A percentile compares a stretch with the other conserved stretches of the same genome.
phyloP scores from a whole-genome alignment of 768 basidiomycete species.

The Mycena amicta region DNA sequence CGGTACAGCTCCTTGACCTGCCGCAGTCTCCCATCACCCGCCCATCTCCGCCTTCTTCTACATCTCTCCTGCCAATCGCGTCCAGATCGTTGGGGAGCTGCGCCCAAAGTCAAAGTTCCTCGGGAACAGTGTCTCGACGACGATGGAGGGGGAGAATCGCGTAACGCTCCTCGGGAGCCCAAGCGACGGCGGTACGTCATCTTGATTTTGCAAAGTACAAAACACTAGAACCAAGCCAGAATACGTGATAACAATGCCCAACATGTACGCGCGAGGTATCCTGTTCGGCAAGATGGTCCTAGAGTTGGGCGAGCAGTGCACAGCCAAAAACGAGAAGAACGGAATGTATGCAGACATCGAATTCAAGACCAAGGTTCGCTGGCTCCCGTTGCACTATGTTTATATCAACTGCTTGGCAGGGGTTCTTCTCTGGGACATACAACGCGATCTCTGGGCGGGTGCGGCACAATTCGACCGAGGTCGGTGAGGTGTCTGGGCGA shows the following conservation, averaged over 20 bases:
- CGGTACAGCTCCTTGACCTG: slow-evolving; percentile 5
- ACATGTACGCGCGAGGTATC: slow-evolving; percentile 92
- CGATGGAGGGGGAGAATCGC: slow-evolving; percentile 95
- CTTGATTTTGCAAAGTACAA: too few relatives aligned
- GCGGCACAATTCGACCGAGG: slow-evolving; percentile 59
- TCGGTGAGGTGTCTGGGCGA: slow-evolving; percentile 86
- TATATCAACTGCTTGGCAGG: too few relatives aligned
- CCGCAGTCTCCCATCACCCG: slow-evolving; percentile 90
- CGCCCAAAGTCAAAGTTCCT: slow-evolving; percentile 95
- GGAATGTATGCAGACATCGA: slow-evolving; percentile 81
- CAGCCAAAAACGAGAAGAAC: slow-evolving; percentile 79
- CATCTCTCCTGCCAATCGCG: slow-evolving; percentile 85
- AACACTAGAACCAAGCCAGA: too few relatives aligned
- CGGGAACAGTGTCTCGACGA: slow-evolving; percentile 94
- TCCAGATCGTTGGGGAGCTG: slow-evolving; percentile 89
- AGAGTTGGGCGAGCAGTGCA: slow-evolving; percentile 90
- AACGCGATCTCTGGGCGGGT: slow-evolving; percentile 86
- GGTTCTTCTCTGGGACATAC: slow-evolving; percentile 97
- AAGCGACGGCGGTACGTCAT: slow-evolving; percentile 78
- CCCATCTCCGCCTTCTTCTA: slow-evolving; percentile 97
- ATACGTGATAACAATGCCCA: slow-evolving; percentile 94
- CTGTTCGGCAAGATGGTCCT: slow-evolving; percentile 93
- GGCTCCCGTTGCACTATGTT: too few relatives aligned
- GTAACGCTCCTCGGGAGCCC: slow-evolving; percentile 80
- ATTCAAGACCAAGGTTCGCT: slow-evolving; percentile 99